Conservation (phyloP, 164 flowering plant genomes). For the Chloranthus sessilifolius region DNA sequence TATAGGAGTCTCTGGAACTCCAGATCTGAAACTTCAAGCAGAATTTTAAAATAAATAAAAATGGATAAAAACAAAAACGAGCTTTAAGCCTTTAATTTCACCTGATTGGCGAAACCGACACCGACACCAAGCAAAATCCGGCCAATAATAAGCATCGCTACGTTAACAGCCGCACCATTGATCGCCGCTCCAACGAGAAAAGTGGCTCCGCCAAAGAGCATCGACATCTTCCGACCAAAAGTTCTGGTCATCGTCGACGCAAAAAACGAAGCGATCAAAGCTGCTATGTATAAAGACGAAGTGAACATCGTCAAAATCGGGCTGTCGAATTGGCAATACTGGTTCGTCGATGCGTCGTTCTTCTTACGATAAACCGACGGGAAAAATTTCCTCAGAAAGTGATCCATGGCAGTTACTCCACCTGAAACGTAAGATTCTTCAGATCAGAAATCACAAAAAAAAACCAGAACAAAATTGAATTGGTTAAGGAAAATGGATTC, state of each 20-base stretch:
- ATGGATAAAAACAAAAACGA: neutral
- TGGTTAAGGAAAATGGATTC: too few relatives aligned
- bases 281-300: slow-evolving; percentile 31
- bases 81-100: too few relatives aligned
- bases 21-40: too few relatives aligned
- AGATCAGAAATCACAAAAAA: neutral
- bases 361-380: slow-evolving; percentile 19
- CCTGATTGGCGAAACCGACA: slow-evolving; percentile 36
- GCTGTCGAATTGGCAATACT: slow-evolving; percentile 29
- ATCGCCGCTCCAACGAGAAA: slow-evolving; percentile 21
- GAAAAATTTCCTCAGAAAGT: slow-evolving; percentile 27
- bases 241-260: slow-evolving; percentile 26
- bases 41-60: too few relatives aligned
- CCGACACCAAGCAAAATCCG: slow-evolving; percentile 32
- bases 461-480: too few relatives aligned
- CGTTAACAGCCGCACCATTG: slow-evolving; percentile 16
- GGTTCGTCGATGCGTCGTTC: slow-evolving; percentile 15
- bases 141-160: slow-evolving; percentile 31
- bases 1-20: too few relatives aligned
- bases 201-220: slow-evolving; percentile 21
- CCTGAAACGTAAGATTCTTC: slow-evolving; percentile 12
- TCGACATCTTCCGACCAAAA: slow-evolving; percentile 24
- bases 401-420: slow-evolving; percentile 31
- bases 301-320: slow-evolving; percentile 21
- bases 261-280: slow-evolving; percentile 20